A percentile compares a stretch with the other conserved stretches of the same genome.
phyloP scores from a whole-genome alignment of 1,284 basidiomycete genomes.

The Cryptococcus sp. region DNA sequence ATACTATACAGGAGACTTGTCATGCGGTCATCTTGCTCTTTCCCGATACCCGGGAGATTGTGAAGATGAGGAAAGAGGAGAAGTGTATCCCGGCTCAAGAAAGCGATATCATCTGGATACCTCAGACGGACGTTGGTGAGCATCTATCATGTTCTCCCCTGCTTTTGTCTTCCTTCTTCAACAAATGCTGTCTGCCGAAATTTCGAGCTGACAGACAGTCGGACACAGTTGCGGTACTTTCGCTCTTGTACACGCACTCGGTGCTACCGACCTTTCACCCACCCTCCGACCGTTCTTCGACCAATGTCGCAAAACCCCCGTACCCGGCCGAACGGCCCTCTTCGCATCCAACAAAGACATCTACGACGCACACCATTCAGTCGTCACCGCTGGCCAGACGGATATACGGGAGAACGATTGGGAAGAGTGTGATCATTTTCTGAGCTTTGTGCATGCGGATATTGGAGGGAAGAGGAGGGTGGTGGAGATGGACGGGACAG shows the following conservation, averaged over 20 bases:
- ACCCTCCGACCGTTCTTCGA: constrained; percentile 13
- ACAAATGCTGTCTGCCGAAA: not conserved
- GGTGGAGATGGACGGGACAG: constrained; percentile 22
- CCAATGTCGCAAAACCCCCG: constrained; percentile 1
- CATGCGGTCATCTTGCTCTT: constrained; percentile 51
- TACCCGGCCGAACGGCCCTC: constrained; percentile 7
- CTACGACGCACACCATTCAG: constrained; percentile 15
- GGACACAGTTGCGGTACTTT: constrained; percentile 26
- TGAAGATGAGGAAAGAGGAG: constrained; percentile 9
- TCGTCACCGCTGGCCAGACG: constrained; percentile 14
- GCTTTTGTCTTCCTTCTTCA: not conserved
- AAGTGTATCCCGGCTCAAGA: constrained; percentile 1
- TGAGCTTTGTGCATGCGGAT: constrained; percentile 14
- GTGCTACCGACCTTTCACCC: constrained; percentile 12
- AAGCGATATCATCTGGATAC: constrained; percentile 18
- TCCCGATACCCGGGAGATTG: constrained; percentile 30
- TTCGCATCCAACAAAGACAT: constrained; percentile 12
- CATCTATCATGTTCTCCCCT: not conserved
- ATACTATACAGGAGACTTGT: constrained; percentile 48
- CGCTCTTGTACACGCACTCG: constrained; percentile 19
- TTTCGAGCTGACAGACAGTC: not conserved
- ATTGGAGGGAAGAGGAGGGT: constrained; percentile 9
- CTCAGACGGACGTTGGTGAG: constrained; percentile 14
- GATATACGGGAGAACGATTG: constrained; percentile 13
- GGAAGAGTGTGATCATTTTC: constrained; percentile 22